Base-by-base conservation (phyloP, 352 stramenopile genomes). In the Phytophthora aleatoria region DNA sequence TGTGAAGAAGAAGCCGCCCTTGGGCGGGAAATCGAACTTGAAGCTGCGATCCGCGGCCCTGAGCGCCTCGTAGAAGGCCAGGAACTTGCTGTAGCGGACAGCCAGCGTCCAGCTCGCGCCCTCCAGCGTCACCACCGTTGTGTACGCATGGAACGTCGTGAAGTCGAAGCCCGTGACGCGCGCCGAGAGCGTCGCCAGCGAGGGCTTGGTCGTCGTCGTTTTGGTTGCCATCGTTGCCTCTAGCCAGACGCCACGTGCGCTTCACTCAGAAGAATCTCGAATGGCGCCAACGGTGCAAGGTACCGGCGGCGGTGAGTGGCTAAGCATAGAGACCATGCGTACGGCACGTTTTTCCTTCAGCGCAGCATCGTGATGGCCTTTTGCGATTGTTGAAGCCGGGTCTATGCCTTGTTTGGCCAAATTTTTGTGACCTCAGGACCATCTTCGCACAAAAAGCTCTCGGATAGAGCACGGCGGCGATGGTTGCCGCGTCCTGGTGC, bases 51-150 rank as follows among this genome's bases (percentile, higher is more conserved):
- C 72, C 1, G 64, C 42, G n/a, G 67, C 47, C 9, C 57, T 47
- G n/a, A 92, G 58, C 52, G 78, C 71, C 39, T 59, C 42, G 69
- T 90, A 86, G 30, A 78, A 76, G 31, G 57, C 59, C 47, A 71
- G 67, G 69, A 88, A 91, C 54, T 73, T 74, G 64, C 78, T 88
- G 73, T 91, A 92, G 64, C 84, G 84, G 31, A 92, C 64, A 6
- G 30, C 60, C 33, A 92, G 50, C 51, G 70, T 63, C 72, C 72
- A 80, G 11, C 3, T 41, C 30, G 56, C 47, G 30, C 62, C 62
- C 30, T 65, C 62, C 15, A 76, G 56, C 44, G 61, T 67, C 45
- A 57, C 80, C 43, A 62, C 75, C 24, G 79, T 89, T 51, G 67
- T 81, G 75, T 89, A 89, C 47, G 77, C 76, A 56, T 79, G 69